phyloP scores from a whole-genome alignment of 1,284 basidiomycete species.

The Trichosporon sp. region DNA sequence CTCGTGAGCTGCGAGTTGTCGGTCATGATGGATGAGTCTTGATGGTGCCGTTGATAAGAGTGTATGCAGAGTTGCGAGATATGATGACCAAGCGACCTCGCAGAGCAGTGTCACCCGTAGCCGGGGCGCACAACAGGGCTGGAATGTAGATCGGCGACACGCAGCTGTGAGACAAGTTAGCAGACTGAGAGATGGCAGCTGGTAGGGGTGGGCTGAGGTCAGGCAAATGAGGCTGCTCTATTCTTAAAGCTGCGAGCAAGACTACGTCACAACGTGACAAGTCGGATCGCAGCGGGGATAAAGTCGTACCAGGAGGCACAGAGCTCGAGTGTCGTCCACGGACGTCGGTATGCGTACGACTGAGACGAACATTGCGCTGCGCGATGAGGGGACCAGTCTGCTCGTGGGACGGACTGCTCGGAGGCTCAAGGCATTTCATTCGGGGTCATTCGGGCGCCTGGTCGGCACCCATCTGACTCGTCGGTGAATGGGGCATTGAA shows the following conservation, averaged over 20 bases:
- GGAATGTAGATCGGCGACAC: not conserved
- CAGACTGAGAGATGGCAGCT: not conserved
- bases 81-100: not conserved
- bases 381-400: no score
- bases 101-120: not conserved
- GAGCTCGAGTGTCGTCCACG: no score
- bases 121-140: not conserved
- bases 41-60: not conserved
- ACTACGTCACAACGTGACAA: no score
- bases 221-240: no score
- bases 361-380: no score
- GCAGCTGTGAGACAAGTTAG: not conserved
- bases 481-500: not conserved
- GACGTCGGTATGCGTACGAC: no score
- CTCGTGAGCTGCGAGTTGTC: conserved; percentile 62
- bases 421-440: no score
- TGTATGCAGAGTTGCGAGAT: not conserved
- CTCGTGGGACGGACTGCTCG: no score
- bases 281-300: no score
- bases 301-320: no score
- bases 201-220: not conserved
- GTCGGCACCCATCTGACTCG: not conserved
- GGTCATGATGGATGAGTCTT: conserved; percentile 5
- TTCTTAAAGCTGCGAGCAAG: no score
- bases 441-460: not conserved